Conservation (phyloP, 495 filamentous ascomycete genomes). For the Aspergillus taichungensis region DNA sequence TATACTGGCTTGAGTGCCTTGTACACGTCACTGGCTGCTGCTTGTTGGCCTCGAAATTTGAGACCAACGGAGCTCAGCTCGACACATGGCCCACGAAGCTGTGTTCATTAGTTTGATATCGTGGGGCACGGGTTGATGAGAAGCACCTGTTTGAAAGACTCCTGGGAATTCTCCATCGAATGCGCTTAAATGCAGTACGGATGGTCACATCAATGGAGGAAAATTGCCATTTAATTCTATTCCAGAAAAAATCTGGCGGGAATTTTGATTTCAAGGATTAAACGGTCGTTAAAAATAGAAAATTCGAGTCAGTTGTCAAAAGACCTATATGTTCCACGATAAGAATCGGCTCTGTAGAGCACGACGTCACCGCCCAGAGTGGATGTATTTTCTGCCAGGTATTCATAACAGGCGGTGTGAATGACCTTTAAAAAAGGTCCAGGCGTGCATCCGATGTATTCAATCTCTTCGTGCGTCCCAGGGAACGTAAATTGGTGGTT, state of each 20-base stretch:
- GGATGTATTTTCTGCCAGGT: constrained; percentile 9
- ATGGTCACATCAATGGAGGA: not conserved
- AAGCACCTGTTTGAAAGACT: constrained; percentile 34
- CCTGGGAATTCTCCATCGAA: constrained; percentile 31
- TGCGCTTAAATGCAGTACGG: not conserved
- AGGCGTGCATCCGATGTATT: not conserved
- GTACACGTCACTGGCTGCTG: constrained; percentile 45
- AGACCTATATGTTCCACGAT: too few relatives aligned
- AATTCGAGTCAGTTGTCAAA: too few relatives aligned
- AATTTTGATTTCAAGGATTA: too few relatives aligned
- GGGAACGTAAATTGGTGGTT: too few relatives aligned
- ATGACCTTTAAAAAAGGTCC: too few relatives aligned
- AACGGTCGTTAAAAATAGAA: too few relatives aligned
- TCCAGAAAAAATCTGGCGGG: too few relatives aligned
- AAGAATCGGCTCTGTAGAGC: too few relatives aligned
- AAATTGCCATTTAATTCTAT: not conserved
- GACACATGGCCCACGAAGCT: constrained; percentile 74
- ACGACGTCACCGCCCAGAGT: not conserved
- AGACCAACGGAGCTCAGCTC: constrained; percentile 64
- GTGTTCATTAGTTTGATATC: constrained; percentile 8
- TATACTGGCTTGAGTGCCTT: constrained; percentile 46
- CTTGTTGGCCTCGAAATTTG: constrained; percentile 45
- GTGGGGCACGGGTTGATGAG: not conserved
- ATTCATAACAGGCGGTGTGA: too few relatives aligned
- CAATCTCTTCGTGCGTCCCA: too few relatives aligned